Percentiles rank a stretch among this genome's conserved stretches.
phyloP scores from a whole-genome alignment of 768 basidiomycete species.

The Boletellus ananas region DNA sequence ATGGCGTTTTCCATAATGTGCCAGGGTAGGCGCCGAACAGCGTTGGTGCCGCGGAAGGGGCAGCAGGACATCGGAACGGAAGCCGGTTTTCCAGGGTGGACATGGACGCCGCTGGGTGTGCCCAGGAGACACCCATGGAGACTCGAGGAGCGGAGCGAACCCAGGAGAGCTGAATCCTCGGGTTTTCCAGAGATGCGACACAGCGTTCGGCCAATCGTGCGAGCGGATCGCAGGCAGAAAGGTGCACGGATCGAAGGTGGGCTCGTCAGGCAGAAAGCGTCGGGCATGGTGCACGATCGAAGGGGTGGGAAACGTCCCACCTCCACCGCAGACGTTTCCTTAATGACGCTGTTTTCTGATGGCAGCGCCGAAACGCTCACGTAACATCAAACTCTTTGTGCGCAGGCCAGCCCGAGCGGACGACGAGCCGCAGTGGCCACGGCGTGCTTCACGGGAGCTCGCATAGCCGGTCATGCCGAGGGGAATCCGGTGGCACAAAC shows the following conservation, averaged over 20 bases:
- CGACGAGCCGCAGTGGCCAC: too few species aligned
- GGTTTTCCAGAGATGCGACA: background rate
- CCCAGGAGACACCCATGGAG: background rate
- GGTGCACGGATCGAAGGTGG: slow-evolving; percentile 2
- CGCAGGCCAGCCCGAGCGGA: too few species aligned
- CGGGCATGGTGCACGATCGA: too few species aligned
- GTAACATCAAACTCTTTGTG: too few species aligned
- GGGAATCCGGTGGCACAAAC: slow-evolving; percentile 2
- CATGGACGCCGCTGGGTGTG: background rate
- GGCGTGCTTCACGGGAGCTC: too few species aligned
- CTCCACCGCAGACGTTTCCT: too few species aligned
- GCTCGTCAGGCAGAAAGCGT: too few species aligned
- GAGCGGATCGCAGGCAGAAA: slow-evolving; percentile 20
- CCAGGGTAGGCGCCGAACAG: background rate
- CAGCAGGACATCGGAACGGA: background rate
- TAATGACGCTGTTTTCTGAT: too few species aligned
- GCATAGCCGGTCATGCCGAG: background rate
- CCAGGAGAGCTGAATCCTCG: slow-evolving; percentile 8
- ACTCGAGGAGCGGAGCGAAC: background rate
- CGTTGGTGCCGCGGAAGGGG: background rate
- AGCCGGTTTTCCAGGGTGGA: background rate
- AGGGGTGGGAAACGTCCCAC: too few species aligned
- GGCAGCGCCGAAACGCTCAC: too few species aligned
- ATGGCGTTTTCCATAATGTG: slow-evolving; percentile 1
- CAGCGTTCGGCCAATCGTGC: too few species aligned